These are phyloP conservation scores for Microbotryomycetes sp. DNA, from an alignment of 1,284 basidiomycete species.

Conservation along the genomic window DNA sequence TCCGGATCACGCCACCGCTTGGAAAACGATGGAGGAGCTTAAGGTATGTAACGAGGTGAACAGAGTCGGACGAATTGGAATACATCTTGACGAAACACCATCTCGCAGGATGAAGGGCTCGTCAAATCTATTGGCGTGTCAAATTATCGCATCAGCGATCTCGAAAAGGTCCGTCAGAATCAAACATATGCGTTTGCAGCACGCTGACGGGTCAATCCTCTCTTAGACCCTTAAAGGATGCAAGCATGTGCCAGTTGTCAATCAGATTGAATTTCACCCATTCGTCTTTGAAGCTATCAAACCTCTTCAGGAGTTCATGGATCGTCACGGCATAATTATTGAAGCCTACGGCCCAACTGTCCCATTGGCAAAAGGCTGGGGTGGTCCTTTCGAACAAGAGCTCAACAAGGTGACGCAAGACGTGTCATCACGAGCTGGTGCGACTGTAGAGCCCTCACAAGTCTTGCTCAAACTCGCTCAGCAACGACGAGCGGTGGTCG, in stretches of 20 bases:
- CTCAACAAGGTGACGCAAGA: conserved; percentile 14
- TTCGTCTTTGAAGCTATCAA: conserved; percentile 59
- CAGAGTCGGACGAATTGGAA: too few relatives aligned
- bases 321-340: conserved; percentile 57
- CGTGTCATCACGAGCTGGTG: conserved; percentile 7
- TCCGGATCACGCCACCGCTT: conserved; percentile 46
- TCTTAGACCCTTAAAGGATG: conserved; percentile 49
- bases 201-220: neutral
- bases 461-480: conserved; percentile 25
- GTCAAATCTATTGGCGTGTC: conserved; percentile 75
- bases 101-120: neutral
- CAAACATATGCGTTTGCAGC: neutral
- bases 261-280: conserved; percentile 81
- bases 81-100: too few relatives aligned
- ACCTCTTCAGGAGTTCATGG: conserved; percentile 51
- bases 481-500: conserved; percentile 24
- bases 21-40: conserved; percentile 62
- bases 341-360: conserved; percentile 40
- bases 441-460: conserved; percentile 22
- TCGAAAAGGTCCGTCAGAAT: conserved; percentile 46
- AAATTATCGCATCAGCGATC: conserved; percentile 64
- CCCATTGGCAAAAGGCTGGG: conserved; percentile 13
- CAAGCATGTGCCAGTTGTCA: conserved; percentile 50
- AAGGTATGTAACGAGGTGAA: conserved; percentile 10
- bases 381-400: conserved; percentile 11